A percentile compares a stretch with the other conserved stretches of the same genome.
phyloP scores from a whole-genome alignment of 805 yeast genomes.

The Ogataea methanolica region DNA sequence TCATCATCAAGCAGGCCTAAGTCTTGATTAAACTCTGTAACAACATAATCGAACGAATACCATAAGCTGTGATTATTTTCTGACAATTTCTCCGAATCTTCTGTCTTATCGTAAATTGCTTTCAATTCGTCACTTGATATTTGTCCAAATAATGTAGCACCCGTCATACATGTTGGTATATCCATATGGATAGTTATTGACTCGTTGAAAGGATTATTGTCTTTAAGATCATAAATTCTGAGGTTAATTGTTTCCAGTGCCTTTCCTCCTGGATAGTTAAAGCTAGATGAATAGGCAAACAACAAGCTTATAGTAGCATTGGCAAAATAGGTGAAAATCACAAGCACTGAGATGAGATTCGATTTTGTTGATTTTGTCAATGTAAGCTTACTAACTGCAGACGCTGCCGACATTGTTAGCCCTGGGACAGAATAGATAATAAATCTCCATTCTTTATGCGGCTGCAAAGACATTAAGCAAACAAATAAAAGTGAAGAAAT shows the following conservation, averaged over 20 bases:
- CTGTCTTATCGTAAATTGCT: constrained; percentile 74
- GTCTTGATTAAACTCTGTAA: constrained; percentile 3
- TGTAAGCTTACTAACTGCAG: constrained; percentile 16
- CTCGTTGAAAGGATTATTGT: constrained; percentile 1
- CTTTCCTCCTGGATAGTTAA: constrained; percentile 86
- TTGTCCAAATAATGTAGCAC: constrained; percentile 73
- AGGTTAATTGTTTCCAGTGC: constrained; percentile 56
- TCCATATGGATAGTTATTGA: constrained; percentile 61
- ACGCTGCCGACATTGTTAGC: constrained; percentile 58
- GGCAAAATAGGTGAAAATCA: constrained; percentile 25
- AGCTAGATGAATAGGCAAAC: constrained; percentile 59
- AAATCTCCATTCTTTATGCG: constrained; percentile 95
- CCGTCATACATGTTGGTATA: constrained; percentile 82
- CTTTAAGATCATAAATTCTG: constrained; percentile 5
- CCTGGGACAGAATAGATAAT: constrained; percentile 72
- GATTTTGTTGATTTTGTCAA: constrained; percentile 7
- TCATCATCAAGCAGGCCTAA: neutral
- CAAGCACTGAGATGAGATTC: constrained; percentile 22
- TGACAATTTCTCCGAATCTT: constrained; percentile 36
- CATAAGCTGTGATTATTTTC: constrained; percentile 29
- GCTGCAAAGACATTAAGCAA: constrained; percentile 67
- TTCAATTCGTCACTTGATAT: constrained; percentile 26
- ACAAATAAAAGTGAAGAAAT: constrained; percentile 53
- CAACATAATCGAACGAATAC: constrained; percentile 37
- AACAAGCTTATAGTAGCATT: constrained; percentile 40